Conservation (phyloP, 2,329 filamentous ascomycete species). For the Metarhizium sp. region DNA sequence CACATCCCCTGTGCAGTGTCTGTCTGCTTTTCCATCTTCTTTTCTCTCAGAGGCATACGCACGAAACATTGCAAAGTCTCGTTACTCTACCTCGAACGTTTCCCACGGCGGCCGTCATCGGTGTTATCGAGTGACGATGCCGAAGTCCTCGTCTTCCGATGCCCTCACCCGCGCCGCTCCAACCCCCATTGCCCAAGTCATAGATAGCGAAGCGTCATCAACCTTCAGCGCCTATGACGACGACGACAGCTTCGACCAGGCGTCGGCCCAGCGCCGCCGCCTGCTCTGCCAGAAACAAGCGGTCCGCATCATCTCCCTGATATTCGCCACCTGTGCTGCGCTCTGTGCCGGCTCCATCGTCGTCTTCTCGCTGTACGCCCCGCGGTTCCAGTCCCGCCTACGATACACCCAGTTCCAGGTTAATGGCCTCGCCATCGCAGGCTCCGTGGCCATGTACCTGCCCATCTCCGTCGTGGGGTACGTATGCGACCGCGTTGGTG, state of each 20-base stretch:
- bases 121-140: conserved; percentile 3
- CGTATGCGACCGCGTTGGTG: conserved; percentile 81
- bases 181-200: not conserved
- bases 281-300: conserved; percentile 19
- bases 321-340: conserved; percentile 43
- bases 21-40: not conserved
- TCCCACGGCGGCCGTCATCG: not conserved
- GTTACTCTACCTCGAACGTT: not conserved
- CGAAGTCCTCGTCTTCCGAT: conserved; percentile 4
- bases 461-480: conserved; percentile 87
- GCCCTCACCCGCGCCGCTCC: not conserved
- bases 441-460: conserved; percentile 82
- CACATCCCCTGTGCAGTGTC: not conserved
- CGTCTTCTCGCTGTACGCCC: conserved; percentile 89
- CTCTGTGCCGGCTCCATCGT: conserved; percentile 87
- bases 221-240: conserved; percentile 4
- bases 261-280: conserved; percentile 12
- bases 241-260: conserved; percentile 9
- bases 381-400: conserved; percentile 76
- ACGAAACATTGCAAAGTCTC: not conserved
- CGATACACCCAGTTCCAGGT: conserved; percentile 88
- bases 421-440: conserved; percentile 79
- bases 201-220: conserved; percentile 3
- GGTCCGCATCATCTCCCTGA: conserved; percentile 40
- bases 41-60: not conserved